Evolutionary conservation across 495 filamentous ascomycete genomes (phyloP), one percentile per base, ranked within the genome.

Genomic region (Trypethelium eluteriae): DNA sequence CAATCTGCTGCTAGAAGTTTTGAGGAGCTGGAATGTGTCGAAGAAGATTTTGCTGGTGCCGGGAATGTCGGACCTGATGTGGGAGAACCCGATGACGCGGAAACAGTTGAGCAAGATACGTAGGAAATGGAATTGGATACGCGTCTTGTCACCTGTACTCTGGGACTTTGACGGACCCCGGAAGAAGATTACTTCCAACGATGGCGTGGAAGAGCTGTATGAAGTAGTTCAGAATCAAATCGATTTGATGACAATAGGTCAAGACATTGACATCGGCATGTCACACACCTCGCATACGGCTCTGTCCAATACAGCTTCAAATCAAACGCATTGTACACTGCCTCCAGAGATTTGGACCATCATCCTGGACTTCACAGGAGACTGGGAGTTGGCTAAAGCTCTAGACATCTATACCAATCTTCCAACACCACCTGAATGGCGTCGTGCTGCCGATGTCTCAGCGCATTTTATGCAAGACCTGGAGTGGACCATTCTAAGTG

Each of bases 341-440:
- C 93, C 93, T 0, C 84, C 89, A 0, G 93, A 97, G 75, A 81
- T 97, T 35, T 96, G 93, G 92, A 84, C 89, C 38, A 88, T 90
- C 59, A 88, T 97, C 35, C 86, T 97, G 50, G 88, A 94, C 70
- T 86, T 87, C 69, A 81, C 91, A 16, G 84, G 85, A 16, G 93
- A 97, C 73, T 97, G 93, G 93, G 93, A 96, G 76, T 81, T 92
- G 2, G 88, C 93, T 16, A 88, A 83, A 62, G 86, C 89, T 2
- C 81, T 97, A 12, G 86, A 90, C 63, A 81, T 97, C 50, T 90
- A 88, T 69, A 89, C 90, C 3, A 91, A 81, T 56, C 78, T 96
- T 6, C 81, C 84, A 16, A 84, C 87, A 39, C 92, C 93, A 2
- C 71, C 79, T 16, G 86, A 90, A 72, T 97, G 93, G 93, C 9